Evolutionary conservation across 1,284 basidiomycete genomes (phyloP).

Genomic region (Peniophora sp.): DNA sequence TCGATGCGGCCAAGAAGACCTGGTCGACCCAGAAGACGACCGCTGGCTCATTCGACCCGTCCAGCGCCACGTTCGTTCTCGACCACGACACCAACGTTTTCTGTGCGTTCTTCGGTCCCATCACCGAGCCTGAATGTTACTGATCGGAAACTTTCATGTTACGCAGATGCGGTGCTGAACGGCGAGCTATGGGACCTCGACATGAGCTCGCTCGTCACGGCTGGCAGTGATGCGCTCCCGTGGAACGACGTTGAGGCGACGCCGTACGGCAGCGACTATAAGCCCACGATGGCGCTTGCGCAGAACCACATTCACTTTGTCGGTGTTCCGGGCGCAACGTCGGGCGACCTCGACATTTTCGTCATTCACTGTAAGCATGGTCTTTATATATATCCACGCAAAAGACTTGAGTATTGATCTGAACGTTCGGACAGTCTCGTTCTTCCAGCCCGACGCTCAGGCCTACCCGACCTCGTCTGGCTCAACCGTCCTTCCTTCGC

Average conservation of each 20-base stretch:
- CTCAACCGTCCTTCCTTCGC: constrained; percentile 61
- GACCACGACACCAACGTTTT: constrained; percentile 89
- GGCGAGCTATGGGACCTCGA: constrained; percentile 60
- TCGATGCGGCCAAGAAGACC: constrained; percentile 50
- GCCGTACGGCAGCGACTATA: constrained; percentile 46
- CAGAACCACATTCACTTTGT: constrained; percentile 80
- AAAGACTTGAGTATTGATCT: neutral
- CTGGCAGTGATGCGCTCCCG: constrained; percentile 41
- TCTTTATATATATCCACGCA: neutral
- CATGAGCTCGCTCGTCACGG: constrained; percentile 54
- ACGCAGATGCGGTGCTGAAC: constrained; percentile 56
- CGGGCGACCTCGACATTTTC: constrained; percentile 72
- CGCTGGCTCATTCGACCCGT: constrained; percentile 44
- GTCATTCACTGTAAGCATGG: constrained; percentile 75
- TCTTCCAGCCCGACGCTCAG: constrained; percentile 74
- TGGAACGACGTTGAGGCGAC: constrained; percentile 58
- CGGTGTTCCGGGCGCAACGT: constrained; percentile 54
- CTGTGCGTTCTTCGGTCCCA: constrained; percentile 34
- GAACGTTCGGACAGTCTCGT: constrained; percentile 46
- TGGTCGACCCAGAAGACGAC: constrained; percentile 58
- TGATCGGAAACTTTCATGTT: neutral
- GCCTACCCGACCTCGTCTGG: constrained; percentile 42
- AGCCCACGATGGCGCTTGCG: constrained; percentile 71
- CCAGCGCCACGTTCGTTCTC: constrained; percentile 56
- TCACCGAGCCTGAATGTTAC: neutral